Evolutionary conservation across 192 early-diverging fungal genomes (phyloP), one percentile per base, ranked within the genome.

Genomic region (Cladochytrium replicatum): DNA sequence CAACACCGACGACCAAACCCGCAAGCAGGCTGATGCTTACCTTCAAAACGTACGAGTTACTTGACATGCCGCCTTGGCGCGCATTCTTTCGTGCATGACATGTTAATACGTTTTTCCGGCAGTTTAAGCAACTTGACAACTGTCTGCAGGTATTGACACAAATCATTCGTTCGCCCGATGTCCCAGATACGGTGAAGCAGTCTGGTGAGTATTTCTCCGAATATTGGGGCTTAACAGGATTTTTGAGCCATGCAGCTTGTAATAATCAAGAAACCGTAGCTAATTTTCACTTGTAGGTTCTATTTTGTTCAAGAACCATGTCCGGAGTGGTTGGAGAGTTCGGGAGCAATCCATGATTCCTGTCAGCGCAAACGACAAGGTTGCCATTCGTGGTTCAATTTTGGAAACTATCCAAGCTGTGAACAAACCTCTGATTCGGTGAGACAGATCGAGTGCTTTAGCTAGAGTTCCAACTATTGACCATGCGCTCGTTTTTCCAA

Each of bases 251-350:
- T 25, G n/a, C 58, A 69, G 72, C 68, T 32, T n/a, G n/a, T n/a
- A n/a, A n/a, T n/a, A n/a, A n/a, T n/a, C n/a, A n/a, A n/a, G n/a
- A n/a, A n/a, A n/a, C n/a, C n/a, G n/a, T n/a, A n/a, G n/a, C n/a
- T n/a, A n/a, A n/a, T n/a, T n/a, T n/a, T n/a, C n/a, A n/a, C n/a
- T 1, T 46, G 28, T 25, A 76, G 74, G 66, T 51, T 71, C 88
- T 6, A 85, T 94, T 55, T 91, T 86, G 74, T 89, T 94, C 64
- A 94, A 94, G 57, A 94, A 94, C 67, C 69, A 82, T 5, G 59
- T 91, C 29, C 62, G 65, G 25, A 74, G 72, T 47, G 75, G 77
- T 13, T 93, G 91, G 91, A n/a, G 58, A 73, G 38, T 29, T 66
- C 40, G 29, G 50, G 40, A 51, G 62, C 32, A 13, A 38, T 28